These are phyloP conservation scores for Raphanus raphanistrum DNA, from an alignment of 345 rosid species.

Conservation along the genomic window DNA sequence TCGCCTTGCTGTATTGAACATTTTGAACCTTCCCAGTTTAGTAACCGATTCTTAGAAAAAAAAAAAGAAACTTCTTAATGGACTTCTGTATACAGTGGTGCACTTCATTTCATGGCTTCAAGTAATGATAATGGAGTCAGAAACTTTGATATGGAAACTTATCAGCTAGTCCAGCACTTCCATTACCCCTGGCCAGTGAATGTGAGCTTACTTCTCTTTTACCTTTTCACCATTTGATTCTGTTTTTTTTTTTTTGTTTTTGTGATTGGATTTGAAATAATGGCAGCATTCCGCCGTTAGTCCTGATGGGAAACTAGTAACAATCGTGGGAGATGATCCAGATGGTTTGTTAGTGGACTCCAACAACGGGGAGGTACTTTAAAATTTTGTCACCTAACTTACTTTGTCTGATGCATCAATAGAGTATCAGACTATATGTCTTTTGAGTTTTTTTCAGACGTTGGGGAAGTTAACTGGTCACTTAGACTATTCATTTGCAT, in stretches of 20 bases:
- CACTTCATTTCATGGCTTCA: constrained; percentile 1
- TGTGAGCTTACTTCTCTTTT: neutral
- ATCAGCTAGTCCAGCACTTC: neutral
- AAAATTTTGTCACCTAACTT: neutral
- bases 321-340: neutral
- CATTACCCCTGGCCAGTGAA: neutral
- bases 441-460: neutral
- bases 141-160: constrained; percentile 4
- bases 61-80: neutral
- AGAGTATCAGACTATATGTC: neutral
- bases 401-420: neutral
- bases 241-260: no score
- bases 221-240: neutral
- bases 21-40: neutral
- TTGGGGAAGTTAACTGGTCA: neutral
- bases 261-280: neutral
- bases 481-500: neutral
- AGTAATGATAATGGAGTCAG: neutral
- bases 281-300: neutral
- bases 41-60: neutral
- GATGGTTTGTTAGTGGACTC: constrained; percentile 2
- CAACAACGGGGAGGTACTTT: constrained; percentile 1
- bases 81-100: neutral
- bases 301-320: constrained; percentile 1
- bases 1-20: neutral